These are phyloP conservation scores for Gautieria morchelliformis DNA, from an alignment of 768 basidiomycete genomes.

Conservation along the genomic window DNA sequence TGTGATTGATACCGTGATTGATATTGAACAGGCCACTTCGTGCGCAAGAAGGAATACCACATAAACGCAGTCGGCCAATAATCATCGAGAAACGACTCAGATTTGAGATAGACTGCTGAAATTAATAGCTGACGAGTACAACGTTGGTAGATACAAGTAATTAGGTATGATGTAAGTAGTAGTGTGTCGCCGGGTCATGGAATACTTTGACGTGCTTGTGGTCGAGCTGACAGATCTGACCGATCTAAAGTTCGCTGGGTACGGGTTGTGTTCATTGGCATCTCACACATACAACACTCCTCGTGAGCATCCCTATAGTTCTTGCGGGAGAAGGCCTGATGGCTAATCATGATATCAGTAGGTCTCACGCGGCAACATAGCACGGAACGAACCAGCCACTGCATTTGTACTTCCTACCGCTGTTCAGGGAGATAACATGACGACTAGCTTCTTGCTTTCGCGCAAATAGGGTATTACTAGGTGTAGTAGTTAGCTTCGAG, in stretches of 20 bases:
- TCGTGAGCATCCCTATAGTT: slow-evolving; percentile 7
- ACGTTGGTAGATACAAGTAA: too few relatives aligned
- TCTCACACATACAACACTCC: neutral
- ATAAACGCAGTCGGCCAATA: too few relatives aligned
- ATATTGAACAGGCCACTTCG: too few relatives aligned
- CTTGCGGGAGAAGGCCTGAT: slow-evolving; percentile 6
- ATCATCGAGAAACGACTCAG: too few relatives aligned
- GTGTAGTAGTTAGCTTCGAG: neutral
- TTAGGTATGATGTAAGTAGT: too few relatives aligned
- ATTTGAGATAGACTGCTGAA: too few relatives aligned
- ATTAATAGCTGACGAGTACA: too few relatives aligned
- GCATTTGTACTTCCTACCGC: slow-evolving; percentile 7
- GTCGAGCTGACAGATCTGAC: neutral
- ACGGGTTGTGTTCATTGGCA: neutral
- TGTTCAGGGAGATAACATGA: slow-evolving; percentile 7
- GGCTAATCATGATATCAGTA: neutral
- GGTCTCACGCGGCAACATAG: neutral
- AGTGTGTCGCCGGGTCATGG: too few relatives aligned
- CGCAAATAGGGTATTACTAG: slow-evolving; percentile 4
- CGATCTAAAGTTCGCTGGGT: neutral
- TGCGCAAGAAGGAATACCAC: too few relatives aligned
- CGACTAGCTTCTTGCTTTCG: slow-evolving; percentile 8
- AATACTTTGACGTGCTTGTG: neutral
- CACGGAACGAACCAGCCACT: slow-evolving; percentile 4
- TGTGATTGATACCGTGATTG: too few relatives aligned